Conservation (phyloP, 768 basidiomycete genomes). For the Inosperma sp. region DNA sequence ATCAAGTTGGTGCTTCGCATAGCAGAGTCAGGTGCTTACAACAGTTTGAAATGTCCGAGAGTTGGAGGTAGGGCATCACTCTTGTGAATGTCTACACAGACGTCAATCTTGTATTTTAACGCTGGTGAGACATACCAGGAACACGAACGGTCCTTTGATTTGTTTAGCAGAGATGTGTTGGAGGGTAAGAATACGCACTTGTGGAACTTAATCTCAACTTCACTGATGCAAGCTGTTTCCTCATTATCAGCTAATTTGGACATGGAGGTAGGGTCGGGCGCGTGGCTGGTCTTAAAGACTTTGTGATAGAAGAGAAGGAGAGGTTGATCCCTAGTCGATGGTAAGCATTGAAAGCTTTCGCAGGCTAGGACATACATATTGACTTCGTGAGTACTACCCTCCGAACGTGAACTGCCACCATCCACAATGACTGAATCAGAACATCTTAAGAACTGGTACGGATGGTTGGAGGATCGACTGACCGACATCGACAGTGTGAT, state of each 20-base stretch:
- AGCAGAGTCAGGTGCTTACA: conserved; percentile 10
- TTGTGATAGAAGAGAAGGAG: conserved; percentile 1
- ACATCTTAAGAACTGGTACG: neutral
- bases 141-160: conserved; percentile 4
- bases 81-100: conserved; percentile 4
- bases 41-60: conserved; percentile 21
- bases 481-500: neutral
- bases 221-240: neutral
- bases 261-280: neutral
- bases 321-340: neutral
- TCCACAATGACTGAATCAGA: neutral
- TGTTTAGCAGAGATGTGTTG: neutral
- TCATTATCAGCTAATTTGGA: neutral
- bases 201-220: neutral
- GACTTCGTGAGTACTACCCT: neutral
- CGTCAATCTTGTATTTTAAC: neutral
- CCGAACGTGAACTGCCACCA: neutral
- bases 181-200: neutral
- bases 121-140: neutral
- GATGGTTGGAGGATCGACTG: neutral
- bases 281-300: neutral
- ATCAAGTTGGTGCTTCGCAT: neutral
- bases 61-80: conserved; percentile 23
- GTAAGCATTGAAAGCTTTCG: neutral
- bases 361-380: neutral